Conservation (phyloP, 352 stramenopile species). For the Globisporangium heterothallicum region DNA sequence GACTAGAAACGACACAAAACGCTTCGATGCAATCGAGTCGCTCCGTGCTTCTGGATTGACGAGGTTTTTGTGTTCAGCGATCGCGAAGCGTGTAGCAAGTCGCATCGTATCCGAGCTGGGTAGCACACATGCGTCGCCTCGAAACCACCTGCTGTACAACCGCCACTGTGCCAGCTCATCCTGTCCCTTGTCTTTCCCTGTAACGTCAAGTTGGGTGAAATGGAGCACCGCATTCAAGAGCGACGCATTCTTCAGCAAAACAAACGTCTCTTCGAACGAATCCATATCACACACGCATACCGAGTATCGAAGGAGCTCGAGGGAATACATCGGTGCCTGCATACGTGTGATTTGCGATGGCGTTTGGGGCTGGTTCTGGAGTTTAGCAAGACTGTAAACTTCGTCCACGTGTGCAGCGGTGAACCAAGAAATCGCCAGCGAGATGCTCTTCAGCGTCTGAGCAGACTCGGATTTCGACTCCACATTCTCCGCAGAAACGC, state of each 20-base stretch:
- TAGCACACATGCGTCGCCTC: constrained; percentile 45
- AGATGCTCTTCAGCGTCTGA: constrained; percentile 41
- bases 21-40: constrained; percentile 55
- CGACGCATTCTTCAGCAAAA: constrained; percentile 51
- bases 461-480: constrained; percentile 7
- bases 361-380: constrained; percentile 11
- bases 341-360: constrained; percentile 32
- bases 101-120: constrained; percentile 46
- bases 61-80: constrained; percentile 47
- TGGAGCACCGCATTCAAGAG: constrained; percentile 49
- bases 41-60: constrained; percentile 3
- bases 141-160: constrained; percentile 58
- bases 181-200: background rate
- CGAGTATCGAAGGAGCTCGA: constrained; percentile 56
- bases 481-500: background rate
- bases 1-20: constrained; percentile 61
- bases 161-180: constrained; percentile 11
- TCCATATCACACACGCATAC: constrained; percentile 54
- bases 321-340: constrained; percentile 44
- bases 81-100: constrained; percentile 51
- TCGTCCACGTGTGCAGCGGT: constrained; percentile 48
- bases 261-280: constrained; percentile 52
- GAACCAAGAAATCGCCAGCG: constrained; percentile 53
- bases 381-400: constrained; percentile 27
- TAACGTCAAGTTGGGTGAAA: constrained; percentile 31